phyloP scores from a whole-genome alignment of 139 green algal species.

The Coccomyxa sp. region DNA sequence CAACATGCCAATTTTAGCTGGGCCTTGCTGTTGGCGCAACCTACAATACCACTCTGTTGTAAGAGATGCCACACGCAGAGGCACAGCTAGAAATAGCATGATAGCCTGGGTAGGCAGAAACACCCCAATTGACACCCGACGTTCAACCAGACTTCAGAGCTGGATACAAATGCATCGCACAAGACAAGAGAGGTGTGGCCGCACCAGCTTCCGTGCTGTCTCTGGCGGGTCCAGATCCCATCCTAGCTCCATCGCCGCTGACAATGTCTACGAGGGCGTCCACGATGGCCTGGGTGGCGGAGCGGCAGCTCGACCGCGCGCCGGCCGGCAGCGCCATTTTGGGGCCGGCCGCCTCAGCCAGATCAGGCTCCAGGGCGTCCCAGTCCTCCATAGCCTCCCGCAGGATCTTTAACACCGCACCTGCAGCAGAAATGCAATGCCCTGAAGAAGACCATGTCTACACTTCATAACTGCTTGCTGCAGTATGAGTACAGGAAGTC shows the following conservation, averaged over 20 bases:
- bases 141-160: no score
- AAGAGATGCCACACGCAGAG: no score
- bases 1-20: neutral
- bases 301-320: neutral
- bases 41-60: no score
- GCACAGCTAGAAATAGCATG: no score
- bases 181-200: neutral
- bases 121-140: no score
- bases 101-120: no score
- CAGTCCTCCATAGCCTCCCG: conserved; percentile 33
- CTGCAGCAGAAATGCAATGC: neutral
- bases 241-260: neutral
- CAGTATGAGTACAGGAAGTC: no score
- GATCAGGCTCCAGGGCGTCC: conserved; percentile 45
- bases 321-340: neutral
- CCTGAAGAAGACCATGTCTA: neutral
- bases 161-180: no score
- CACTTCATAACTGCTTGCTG: no score
- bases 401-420: conserved; percentile 30
- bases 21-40: neutral
- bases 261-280: neutral
- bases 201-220: neutral
- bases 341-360: conserved; percentile 11
- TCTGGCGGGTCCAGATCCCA: neutral
- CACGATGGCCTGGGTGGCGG: neutral